Conservation (phyloP, 163 green algal genomes). For the Prototheca cutis region DNA sequence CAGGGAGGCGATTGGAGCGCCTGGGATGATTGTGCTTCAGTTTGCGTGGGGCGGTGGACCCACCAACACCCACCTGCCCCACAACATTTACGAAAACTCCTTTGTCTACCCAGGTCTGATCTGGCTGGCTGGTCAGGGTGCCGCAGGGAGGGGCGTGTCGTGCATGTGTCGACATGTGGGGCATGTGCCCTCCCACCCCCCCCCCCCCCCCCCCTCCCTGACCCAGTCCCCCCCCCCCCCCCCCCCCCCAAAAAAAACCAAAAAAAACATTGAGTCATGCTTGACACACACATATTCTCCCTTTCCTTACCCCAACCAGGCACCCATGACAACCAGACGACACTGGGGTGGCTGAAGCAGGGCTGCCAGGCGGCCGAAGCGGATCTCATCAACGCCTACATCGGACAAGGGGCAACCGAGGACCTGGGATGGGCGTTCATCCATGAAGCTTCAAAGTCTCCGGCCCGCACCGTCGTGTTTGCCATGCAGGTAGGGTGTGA, state of each 20-base stretch:
- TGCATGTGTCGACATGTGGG: no score
- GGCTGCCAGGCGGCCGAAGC: constrained; percentile 47
- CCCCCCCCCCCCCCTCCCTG: no score
- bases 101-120: constrained; percentile 77
- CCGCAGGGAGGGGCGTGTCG: no score
- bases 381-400: constrained; percentile 36
- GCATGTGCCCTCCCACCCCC: no score
- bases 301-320: no score
- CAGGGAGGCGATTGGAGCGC: constrained; percentile 65
- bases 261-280: no score
- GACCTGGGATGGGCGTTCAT: constrained; percentile 86
- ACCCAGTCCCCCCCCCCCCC: no score
- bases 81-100: constrained; percentile 94
- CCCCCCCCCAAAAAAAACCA: no score
- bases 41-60: constrained; percentile 88
- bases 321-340: constrained; percentile 96
- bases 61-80: constrained; percentile 87
- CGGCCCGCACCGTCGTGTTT: constrained; percentile 26
- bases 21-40: constrained; percentile 95
- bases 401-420: constrained; percentile 5
- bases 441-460: constrained; percentile 51
- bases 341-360: constrained; percentile 66
- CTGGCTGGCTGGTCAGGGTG: no score
- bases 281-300: no score
- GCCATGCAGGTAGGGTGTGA: constrained; percentile 75